Base-by-base conservation (phyloP, 139 green algal species). In the Coelastrella sp. region DNA sequence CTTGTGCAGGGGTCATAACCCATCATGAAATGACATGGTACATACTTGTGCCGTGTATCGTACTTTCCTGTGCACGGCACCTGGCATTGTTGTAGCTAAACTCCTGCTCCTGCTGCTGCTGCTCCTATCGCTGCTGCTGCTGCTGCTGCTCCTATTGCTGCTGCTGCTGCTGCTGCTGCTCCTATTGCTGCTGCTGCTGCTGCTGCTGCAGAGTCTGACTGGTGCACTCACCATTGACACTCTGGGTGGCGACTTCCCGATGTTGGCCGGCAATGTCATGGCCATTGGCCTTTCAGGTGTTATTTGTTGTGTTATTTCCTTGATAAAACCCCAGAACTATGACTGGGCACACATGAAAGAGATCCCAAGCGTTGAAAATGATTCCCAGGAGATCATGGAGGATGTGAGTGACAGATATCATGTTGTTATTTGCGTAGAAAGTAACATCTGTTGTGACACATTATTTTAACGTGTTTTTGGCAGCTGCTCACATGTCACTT, bases 221-320 rank as follows among this genome's bases (percentile, higher is more conserved):
- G 85, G 90, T 86, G 85, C 93, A 89, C 56, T 90, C 66, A 95
- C 88, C 84, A 90, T 96, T 15, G 90, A 94, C 79, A 95, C 91
- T 22, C 89, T 95, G 15, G 95, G 94, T 56, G 89, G 90, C 60
- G 94, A 99, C 83, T 98, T 97, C 91, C 94, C 96, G 72, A 99
- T 98, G 97, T 92, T 99, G 66, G 95, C 93, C 8, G 83, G 97
- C 74, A 99, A 99, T 91, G 84, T 99, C 57, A 93, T 96, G 0
- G 94, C 96, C 59, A 96, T 99, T 65, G 85, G 95, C 27, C 92
- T 95, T 60, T 95, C 90, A 4, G 94, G 92, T 22, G 83, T 98
- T 72, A 88, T 99, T 65, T 96, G 92, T 93, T 59, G 92, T 27
- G 78, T 95, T 22, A 86, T 96, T 12, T 96, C 94, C 4, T 85